A percentile compares a stretch with the other conserved stretches of the same genome.
Conservation (phyloP, 768 basidiomycete species). For the Lactarius sanguifluus region DNA sequence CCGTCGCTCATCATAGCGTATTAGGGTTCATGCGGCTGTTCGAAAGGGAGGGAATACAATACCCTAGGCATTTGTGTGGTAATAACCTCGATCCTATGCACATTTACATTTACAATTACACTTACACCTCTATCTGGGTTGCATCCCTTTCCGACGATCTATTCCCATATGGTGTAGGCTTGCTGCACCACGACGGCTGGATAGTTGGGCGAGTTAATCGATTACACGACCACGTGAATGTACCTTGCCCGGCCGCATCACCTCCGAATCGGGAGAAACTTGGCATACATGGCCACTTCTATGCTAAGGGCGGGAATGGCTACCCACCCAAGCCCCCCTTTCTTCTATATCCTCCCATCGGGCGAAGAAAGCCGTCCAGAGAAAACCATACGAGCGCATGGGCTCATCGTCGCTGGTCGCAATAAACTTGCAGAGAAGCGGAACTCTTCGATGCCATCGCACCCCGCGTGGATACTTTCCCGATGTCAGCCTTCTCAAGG, state of each 20-base stretch:
- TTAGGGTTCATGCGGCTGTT: background rate
- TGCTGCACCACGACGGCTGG: background rate
- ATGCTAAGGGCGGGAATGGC: background rate
- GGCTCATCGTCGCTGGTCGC: background rate
- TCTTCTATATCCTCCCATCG: background rate
- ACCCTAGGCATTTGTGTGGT: background rate
- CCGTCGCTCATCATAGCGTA: background rate
- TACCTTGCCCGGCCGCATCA: background rate
- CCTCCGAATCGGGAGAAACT: slow-evolving; percentile 1
- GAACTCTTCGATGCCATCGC: background rate
- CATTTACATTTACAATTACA: background rate
- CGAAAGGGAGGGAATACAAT: background rate
- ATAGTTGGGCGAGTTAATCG: background rate
- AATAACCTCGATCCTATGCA: background rate
- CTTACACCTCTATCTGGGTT: background rate
- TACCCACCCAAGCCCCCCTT: background rate
- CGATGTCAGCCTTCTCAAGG: background rate
- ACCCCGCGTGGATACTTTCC: background rate
- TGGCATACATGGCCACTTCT: slow-evolving; percentile 3
- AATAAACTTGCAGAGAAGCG: background rate
- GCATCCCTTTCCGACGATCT: background rate
- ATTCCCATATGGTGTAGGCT: background rate
- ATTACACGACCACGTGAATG: slow-evolving; percentile 1
- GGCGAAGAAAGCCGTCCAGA: background rate
- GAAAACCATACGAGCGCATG: background rate